Evolutionary conservation across 768 basidiomycete species (phyloP).

Genomic region (Lentinula boryana): DNA sequence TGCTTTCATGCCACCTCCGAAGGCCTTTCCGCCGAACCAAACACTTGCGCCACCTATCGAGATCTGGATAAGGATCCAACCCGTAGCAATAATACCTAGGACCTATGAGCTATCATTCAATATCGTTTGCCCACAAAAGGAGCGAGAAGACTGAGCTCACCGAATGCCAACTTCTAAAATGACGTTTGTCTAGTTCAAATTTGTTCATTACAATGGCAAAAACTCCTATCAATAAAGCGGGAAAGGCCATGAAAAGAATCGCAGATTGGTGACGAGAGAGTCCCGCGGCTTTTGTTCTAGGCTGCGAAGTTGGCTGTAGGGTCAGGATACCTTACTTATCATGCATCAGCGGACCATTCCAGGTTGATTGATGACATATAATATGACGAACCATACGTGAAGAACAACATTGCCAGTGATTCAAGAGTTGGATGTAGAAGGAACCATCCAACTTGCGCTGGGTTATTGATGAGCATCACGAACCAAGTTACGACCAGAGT

Average conservation of each 20-base stretch:
- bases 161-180: conserved; percentile 74
- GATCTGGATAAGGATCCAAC: conserved; percentile 59
- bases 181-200: conserved; percentile 35
- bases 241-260: conserved; percentile 49
- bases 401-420: conserved; percentile 44
- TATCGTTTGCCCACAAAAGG: background rate
- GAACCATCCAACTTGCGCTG: conserved; percentile 51
- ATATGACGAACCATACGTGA: conserved; percentile 51
- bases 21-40: conserved; percentile 63
- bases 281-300: conserved; percentile 59
- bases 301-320: conserved; percentile 67
- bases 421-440: conserved; percentile 62
- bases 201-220: conserved; percentile 64
- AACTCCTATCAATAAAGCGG: conserved; percentile 53
- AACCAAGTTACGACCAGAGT: conserved; percentile 38
- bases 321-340: conserved; percentile 66
- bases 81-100: conserved; percentile 56
- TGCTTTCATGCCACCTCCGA: conserved; percentile 68
- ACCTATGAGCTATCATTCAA: conserved; percentile 29
- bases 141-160: conserved; percentile 31
- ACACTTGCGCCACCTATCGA: conserved; percentile 68
- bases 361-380: background rate
- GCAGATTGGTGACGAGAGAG: conserved; percentile 65
- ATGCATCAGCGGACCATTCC: background rate
- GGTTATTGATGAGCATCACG: conserved; percentile 38